phyloP scores from a whole-genome alignment of 129 eudicot genomes.

The Artemisia argyi region DNA sequence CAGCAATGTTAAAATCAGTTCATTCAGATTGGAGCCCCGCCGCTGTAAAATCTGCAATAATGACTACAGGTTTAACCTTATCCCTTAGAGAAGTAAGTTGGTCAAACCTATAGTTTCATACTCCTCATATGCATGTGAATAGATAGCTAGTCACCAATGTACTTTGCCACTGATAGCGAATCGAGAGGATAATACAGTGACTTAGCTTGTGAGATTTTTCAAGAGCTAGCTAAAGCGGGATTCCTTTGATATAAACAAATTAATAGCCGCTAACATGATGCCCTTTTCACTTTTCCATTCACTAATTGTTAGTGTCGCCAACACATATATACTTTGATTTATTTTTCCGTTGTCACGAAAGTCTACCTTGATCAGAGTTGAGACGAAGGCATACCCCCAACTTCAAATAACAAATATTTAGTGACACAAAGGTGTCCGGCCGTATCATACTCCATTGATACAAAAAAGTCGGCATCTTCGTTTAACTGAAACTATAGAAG shows the following conservation, averaged over 20 bases:
- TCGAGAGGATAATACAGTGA: not conserved
- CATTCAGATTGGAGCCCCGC: constrained; percentile 69
- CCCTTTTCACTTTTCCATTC: too few relatives aligned
- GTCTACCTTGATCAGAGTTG: too few relatives aligned
- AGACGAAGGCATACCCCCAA: too few relatives aligned
- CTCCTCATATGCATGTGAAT: not conserved
- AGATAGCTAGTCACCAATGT: not conserved
- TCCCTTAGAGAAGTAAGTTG: not conserved
- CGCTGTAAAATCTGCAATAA: constrained; percentile 66
- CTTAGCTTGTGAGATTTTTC: not conserved
- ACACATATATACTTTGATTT: too few relatives aligned
- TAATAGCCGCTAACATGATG: not conserved
- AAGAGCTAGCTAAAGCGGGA: not conserved
- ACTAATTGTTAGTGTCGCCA: too few relatives aligned
- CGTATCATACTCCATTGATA: too few relatives aligned
- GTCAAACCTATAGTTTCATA: not conserved
- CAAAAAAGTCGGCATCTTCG: too few relatives aligned
- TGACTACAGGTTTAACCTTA: constrained; percentile 53
- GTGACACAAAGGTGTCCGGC: too few relatives aligned
- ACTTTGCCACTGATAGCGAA: not conserved
- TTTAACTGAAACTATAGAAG: too few relatives aligned
- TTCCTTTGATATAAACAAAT: not conserved
- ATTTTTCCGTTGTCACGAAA: too few relatives aligned
- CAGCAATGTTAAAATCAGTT: constrained; percentile 49
- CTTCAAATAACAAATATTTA: too few relatives aligned